Evolutionary conservation across 805 yeast species (phyloP), one percentile per base, ranked within the genome.

Genomic region (Saccharomyces paradoxus): DNA sequence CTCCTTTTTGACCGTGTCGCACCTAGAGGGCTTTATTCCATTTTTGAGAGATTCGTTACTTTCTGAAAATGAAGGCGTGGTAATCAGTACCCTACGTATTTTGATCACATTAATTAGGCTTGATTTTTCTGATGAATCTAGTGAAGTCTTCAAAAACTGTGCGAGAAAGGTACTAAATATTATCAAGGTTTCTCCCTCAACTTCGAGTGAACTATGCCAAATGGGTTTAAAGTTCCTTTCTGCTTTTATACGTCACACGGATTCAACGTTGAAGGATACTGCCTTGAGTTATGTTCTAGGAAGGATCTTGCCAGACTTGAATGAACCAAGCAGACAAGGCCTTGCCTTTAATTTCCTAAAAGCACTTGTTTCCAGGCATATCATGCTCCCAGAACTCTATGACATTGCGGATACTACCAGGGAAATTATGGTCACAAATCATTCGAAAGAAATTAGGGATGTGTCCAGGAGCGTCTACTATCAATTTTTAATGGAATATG

Each of bases 401-500:
- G 97, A 91, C 61, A 80, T 86, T 1, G 84, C 92, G 85, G 95
- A 88, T 55, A 78, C 77, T 50, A 84, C 92, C 3, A 79, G 94
- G 9, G 81, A 83, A 55, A 86, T 89, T 27, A 87, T 94, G 96
- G 84, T 94, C 28, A 91, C 96, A 0, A 89, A 87, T 69, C 96
- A 89, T 55, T 77, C 92, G 2, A 81, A 81, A 51, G 89, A 85
- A 63, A 87, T 89, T 52, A 78, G 98, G 55, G 91, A 86, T 62
- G 83, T 87, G 69, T 82, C 97, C 8, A 80, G 98, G 70, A 81
- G 88, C 59, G 82, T 87, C 1, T 94, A 83, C 66, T 86, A 82
- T 68, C 90, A 84, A 62, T 94, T 94, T 62, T 72, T 94, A 64
- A 86, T 89, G 86, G 96, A 90, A 62, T 94, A 88, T 65, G 98